Conservation (phyloP, 805 yeast genomes). For the Ogataea methanolica region DNA sequence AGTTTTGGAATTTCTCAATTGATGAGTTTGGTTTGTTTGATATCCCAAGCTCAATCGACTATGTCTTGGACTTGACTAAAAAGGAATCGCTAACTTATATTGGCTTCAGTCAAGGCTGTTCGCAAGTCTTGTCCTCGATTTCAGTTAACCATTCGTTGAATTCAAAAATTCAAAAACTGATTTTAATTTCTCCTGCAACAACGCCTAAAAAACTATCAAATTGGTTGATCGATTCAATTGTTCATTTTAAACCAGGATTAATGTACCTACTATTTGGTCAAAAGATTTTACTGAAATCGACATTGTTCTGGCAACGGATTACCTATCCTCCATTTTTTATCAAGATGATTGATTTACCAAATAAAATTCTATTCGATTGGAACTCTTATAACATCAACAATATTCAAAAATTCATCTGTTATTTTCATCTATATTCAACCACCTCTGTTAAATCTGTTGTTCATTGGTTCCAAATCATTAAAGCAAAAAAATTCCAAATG, state of each 20-base stretch:
- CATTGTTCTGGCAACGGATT: constrained; percentile 66
- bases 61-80: constrained; percentile 54
- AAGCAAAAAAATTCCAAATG: constrained; percentile 78
- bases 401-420: constrained; percentile 73
- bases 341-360: constrained; percentile 65
- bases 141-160: constrained; percentile 69
- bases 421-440: constrained; percentile 84
- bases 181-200: constrained; percentile 83
- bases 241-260: constrained; percentile 72
- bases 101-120: constrained; percentile 95
- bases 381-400: constrained; percentile 61
- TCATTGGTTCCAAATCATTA: constrained; percentile 94
- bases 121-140: constrained; percentile 86
- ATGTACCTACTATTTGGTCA: constrained; percentile 73
- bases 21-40: constrained; percentile 92
- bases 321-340: constrained; percentile 75
- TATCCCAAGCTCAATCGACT: constrained; percentile 80
- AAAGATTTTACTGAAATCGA: constrained; percentile 60
- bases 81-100: constrained; percentile 53
- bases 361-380: constrained; percentile 77
- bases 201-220: constrained; percentile 85
- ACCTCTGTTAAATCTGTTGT: constrained; percentile 90
- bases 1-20: constrained; percentile 88
- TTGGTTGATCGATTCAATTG: constrained; percentile 67
- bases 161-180: constrained; percentile 41